Evolutionary conservation across 2,329 filamentous ascomycete species (phyloP), one percentile per base, ranked within the genome.

Genomic region (Leptoxyphium fumago): DNA sequence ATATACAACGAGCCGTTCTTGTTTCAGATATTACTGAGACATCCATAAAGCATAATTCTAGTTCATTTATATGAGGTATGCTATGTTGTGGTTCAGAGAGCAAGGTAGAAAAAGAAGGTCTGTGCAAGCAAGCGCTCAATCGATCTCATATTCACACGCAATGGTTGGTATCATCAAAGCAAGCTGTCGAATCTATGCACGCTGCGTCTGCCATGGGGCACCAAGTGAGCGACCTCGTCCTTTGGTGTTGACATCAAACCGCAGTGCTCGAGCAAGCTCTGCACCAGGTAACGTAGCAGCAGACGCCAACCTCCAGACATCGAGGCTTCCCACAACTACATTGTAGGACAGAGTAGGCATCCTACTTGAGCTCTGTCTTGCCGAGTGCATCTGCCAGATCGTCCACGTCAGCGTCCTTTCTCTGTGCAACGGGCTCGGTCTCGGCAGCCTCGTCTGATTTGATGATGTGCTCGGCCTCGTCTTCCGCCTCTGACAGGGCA

Each of bases 391-490:
- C 75, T 13, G 86, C 82, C 57, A 96, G 68, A 39, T 78, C 79
- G 55, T 95, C 87, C 34, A 96, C 84, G 29, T 83, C 82, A 61
- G 79, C 76, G 59, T 88, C 78, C 63, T 84, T 74, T 51, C 75
- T 64, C 61, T 81, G 75, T 13, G 77, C 72, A n/a, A 80, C 77
- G 36, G 83, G 81, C 63, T 87, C 75, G 50, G 82, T 73, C 63
- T 86, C 81, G 1, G 80, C 81, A 56, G 78, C 72, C 53, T 86
- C 74, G 3, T 80, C 82, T 51, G 82, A 77, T 64, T 80, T 75
- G 53, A 81, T 58, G 32, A 79, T 65, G 62, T 80, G 83, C 67
- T 86, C 80, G 38, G 78, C 76, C 47, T 79, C 70, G 2, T 60
- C 61, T 40, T 63, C 61, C 1, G 63, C 61, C 32, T 36, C 32